Base-by-base conservation (phyloP, 805 yeast species). In the Torulaspora microellipsoides region DNA sequence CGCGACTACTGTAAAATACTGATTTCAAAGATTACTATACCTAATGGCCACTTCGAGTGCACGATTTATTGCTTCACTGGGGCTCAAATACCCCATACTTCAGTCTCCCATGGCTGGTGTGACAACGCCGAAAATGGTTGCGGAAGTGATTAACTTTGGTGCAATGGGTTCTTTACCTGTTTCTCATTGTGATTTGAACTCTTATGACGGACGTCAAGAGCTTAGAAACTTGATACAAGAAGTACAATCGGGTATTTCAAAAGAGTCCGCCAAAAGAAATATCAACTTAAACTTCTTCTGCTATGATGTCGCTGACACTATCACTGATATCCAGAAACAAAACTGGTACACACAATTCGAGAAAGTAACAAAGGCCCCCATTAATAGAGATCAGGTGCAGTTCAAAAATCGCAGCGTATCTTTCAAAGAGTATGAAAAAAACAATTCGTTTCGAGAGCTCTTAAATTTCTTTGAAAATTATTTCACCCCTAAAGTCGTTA, bases 21-120 rank as follows among this genome's bases (percentile, higher is more conserved):
- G 8, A 20, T 17, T 17, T 17, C 25, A 20, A 7, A 5, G 20
- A 4, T 17, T 17, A 20, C 25, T 20, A 7, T 5, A 20, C 4
- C 8, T 5, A 20, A 20, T 20, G 25, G 8, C 25, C 25, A 20
- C 25, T 20, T 20, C 25, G 25, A 20, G 25, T 20, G 25, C 25
- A 20, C 4, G 25, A 20, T 54, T 58, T 38, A 34, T 55, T 7
- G 33, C 33, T 7, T 42, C 44, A 4, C 50, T 71, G 15, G 69
- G 66, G 3, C 45, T 70, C n/a, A 62, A 53, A 34, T 56, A 55
- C 42, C 80, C 78, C 3, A 60, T 78, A 3, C 60, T 78, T 29
- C 81, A 76, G 53, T 70, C 83, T 0, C 83, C 83, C 15, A 78
- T 78, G 83, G 81, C 83, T 1, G 81, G 82, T 0, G 68, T 76